These are phyloP conservation scores for Vigna nakashimae DNA, from an alignment of 306 rosid species.

Conservation along the genomic window DNA sequence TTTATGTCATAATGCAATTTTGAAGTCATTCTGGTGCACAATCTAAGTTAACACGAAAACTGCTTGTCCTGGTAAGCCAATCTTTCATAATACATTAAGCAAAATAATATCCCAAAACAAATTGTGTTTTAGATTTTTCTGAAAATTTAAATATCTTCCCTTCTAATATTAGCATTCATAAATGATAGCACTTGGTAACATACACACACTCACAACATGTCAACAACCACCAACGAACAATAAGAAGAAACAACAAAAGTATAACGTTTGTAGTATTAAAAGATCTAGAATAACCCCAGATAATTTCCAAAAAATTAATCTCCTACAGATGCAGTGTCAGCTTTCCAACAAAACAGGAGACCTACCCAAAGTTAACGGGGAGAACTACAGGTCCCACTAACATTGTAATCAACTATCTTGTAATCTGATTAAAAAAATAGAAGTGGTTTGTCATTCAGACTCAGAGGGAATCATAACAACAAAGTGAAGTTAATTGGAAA, in stretches of 20 bases:
- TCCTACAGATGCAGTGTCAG: neutral
- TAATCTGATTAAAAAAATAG: neutral
- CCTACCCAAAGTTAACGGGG: neutral
- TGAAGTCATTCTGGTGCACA: constrained; percentile 15
- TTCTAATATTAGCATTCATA: neutral
- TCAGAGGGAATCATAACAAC: neutral
- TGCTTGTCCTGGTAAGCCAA: neutral
- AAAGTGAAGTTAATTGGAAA: neutral
- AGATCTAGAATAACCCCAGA: neutral
- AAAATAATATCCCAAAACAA: neutral
- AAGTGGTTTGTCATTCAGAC: neutral
- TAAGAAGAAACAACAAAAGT: neutral
- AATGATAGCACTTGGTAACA: neutral
- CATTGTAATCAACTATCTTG: neutral
- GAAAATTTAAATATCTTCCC: neutral
- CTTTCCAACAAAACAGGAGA: neutral
- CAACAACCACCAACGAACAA: neutral
- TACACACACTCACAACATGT: neutral
- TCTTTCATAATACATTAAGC: neutral
- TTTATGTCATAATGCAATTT: neutral
- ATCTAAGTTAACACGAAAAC: neutral
- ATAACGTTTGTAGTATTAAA: neutral
- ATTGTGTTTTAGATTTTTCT: neutral
- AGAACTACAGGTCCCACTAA: neutral
- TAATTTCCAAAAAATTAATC: neutral